Conservation (phyloP, 768 basidiomycete species). For the Phanerodontia chrysosporium region DNA sequence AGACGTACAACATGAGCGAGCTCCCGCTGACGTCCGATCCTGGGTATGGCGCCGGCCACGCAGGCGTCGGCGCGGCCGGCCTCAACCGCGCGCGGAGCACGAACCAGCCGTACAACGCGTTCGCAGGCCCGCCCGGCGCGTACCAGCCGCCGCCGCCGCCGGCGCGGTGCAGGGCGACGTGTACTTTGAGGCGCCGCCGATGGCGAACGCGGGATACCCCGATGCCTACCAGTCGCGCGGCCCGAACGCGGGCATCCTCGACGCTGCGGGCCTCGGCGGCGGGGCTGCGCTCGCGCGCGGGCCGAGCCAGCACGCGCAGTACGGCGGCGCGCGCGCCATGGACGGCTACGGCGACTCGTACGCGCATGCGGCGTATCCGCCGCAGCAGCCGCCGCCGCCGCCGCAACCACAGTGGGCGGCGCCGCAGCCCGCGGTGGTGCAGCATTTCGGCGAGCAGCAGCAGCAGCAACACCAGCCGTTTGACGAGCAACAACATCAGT, state of each 20-base stretch:
- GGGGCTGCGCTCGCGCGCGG: slow-evolving; percentile 12
- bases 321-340: slow-evolving; percentile 11
- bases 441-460: background rate
- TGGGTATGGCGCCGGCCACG: slow-evolving; percentile 25
- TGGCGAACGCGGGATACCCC: slow-evolving; percentile 10
- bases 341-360: slow-evolving; percentile 4
- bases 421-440: background rate
- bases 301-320: slow-evolving; percentile 7
- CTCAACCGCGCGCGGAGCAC: slow-evolving; percentile 28
- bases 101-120: slow-evolving; percentile 36
- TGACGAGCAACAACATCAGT: background rate
- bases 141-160: background rate
- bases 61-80: slow-evolving; percentile 33
- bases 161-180: background rate
- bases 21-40: slow-evolving; percentile 34
- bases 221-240: slow-evolving; percentile 3
- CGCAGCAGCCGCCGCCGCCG: background rate
- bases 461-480: background rate
- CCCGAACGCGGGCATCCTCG: slow-evolving; percentile 17
- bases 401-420: background rate
- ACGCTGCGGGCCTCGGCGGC: slow-evolving; percentile 21
- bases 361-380: slow-evolving; percentile 3
- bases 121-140: slow-evolving; percentile 28
- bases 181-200: slow-evolving; percentile 5
- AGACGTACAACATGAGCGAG: slow-evolving; percentile 51